Evolutionary conservation across 1,139 yeast species (phyloP).

Genomic region (Candida sp.): DNA sequence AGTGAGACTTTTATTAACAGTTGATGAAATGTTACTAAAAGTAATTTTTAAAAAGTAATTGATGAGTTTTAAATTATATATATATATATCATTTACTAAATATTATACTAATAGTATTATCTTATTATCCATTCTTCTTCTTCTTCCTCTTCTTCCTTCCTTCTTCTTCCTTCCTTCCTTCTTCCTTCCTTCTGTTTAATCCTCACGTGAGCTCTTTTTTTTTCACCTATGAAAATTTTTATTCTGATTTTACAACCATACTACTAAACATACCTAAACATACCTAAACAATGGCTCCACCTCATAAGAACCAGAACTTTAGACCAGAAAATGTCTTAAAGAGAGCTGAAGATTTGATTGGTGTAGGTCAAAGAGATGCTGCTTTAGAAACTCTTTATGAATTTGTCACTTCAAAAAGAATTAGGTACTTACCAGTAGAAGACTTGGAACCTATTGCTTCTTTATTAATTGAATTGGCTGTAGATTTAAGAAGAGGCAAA

Average conservation of each 20-base stretch:
- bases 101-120: no score
- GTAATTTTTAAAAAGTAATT: no score
- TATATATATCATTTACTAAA: no score
- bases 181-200: no score
- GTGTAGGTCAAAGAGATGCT: conserved; percentile 85
- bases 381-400: conserved; percentile 91
- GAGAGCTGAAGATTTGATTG: conserved; percentile 95
- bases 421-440: conserved; percentile 75
- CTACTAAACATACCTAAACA: no score
- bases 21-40: no score
- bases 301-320: conserved; percentile 53
- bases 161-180: no score
- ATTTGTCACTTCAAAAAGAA: conserved; percentile 83
- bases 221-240: background rate
- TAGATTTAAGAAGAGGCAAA: conserved; percentile 81
- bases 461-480: conserved; percentile 80
- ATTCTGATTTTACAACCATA: no score
- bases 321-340: conserved; percentile 90
- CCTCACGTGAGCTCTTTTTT: background rate
- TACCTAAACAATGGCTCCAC: conserved; percentile 51
- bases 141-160: no score
- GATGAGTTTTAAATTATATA: no score
- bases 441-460: conserved; percentile 89
- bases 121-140: no score
- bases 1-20: no score